Conservation (phyloP, 2,329 filamentous ascomycete genomes). For the Aspergillus alliaceus region DNA sequence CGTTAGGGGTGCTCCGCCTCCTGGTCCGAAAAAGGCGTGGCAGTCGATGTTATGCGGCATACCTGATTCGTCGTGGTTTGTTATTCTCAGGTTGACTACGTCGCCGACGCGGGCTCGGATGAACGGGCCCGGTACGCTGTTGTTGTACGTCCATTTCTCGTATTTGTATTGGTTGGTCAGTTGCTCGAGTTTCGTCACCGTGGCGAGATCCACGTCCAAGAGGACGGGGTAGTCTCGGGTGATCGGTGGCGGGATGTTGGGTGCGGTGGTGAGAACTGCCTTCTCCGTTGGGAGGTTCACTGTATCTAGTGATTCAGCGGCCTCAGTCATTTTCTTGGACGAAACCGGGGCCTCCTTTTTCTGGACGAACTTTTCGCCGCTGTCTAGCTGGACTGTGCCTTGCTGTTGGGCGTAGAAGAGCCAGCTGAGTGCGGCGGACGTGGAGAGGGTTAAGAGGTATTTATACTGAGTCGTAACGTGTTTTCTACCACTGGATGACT, state of each 20-base stretch:
- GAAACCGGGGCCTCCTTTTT: neutral
- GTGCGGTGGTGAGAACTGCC: constrained; percentile 30
- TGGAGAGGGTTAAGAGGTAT: neutral
- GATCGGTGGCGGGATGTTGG: constrained; percentile 32
- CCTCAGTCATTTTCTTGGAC: neutral
- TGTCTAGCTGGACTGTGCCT: neutral
- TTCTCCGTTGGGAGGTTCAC: constrained; percentile 26
- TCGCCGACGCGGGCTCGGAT: constrained; percentile 38
- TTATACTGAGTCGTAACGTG: neutral
- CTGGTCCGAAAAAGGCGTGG: constrained; percentile 36
- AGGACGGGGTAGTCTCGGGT: constrained; percentile 32
- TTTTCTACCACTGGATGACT: neutral
- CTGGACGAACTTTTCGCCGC: neutral
- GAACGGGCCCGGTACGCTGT: constrained; percentile 34
- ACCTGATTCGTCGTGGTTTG: constrained; percentile 33
- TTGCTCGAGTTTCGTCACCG: constrained; percentile 27
- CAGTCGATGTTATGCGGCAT: constrained; percentile 40
- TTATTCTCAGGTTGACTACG: constrained; percentile 32
- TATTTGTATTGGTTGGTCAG: constrained; percentile 37
- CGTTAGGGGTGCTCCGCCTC: constrained; percentile 34
- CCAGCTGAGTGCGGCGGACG: constrained; percentile 1
- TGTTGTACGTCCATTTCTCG: constrained; percentile 39
- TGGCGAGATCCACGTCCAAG: constrained; percentile 30
- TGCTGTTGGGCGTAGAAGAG: neutral
- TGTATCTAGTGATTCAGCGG: neutral